Evolutionary conservation across 1,284 basidiomycete species (phyloP).

Genomic region (Boletellus dicymbophilus): DNA sequence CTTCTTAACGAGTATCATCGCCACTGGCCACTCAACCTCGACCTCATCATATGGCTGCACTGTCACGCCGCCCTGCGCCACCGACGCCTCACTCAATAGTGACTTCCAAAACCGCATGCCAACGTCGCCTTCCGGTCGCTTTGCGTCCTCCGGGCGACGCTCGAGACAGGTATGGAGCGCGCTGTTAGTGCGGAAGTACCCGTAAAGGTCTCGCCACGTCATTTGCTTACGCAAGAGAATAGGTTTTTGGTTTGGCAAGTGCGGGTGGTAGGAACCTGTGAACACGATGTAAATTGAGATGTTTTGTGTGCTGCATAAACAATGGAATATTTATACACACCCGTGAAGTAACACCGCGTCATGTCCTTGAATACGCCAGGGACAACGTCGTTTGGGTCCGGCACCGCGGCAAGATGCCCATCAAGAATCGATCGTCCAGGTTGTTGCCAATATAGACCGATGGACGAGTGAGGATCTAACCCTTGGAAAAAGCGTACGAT

Average conservation of each 20-base stretch:
- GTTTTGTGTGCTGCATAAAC: not conserved
- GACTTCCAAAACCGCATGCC: constrained; percentile 59
- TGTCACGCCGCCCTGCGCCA: constrained; percentile 35
- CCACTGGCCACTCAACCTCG: constrained; percentile 76
- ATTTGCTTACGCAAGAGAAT: constrained; percentile 65
- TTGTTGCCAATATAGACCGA: constrained; percentile 80
- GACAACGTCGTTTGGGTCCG: constrained; percentile 49
- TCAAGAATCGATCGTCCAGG: constrained; percentile 81
- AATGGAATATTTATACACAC: constrained; percentile 6
- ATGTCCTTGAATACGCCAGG: constrained; percentile 41
- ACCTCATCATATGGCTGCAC: constrained; percentile 47
- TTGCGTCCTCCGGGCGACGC: constrained; percentile 59
- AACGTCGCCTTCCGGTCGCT: constrained; percentile 56
- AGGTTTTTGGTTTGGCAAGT: constrained; percentile 45
- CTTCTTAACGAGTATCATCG: constrained; percentile 59
- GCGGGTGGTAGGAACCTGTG: constrained; percentile 42
- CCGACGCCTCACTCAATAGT: constrained; percentile 43
- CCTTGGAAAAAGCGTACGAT: constrained; percentile 69
- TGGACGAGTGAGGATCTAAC: constrained; percentile 47
- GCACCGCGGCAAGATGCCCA: constrained; percentile 68
- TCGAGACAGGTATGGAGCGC: constrained; percentile 74
- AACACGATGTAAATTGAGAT: no score
- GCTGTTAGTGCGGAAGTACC: constrained; percentile 75
- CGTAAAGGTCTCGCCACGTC: constrained; percentile 65
- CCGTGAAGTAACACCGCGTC: constrained; percentile 32